A percentile compares a stretch with the other conserved stretches of the same genome.
These are phyloP conservation scores for Diaporthe aspalathi DNA, from an alignment of 2,329 filamentous ascomycete species.

Conservation along the genomic window DNA sequence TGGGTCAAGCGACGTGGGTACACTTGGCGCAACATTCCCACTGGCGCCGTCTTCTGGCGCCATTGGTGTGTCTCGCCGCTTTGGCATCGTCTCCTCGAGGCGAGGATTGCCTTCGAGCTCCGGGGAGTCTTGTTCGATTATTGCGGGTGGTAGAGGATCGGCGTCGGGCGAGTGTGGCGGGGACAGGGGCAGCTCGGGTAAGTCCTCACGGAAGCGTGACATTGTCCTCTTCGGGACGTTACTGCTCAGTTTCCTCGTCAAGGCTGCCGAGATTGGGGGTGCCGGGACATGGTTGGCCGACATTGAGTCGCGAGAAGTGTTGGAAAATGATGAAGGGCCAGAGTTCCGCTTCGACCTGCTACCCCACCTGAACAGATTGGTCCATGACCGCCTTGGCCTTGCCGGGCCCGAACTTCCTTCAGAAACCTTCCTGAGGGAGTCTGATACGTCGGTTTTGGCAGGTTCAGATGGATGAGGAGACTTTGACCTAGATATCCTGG, in stretches of 20 bases:
- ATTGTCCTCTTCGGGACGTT: constrained; percentile 79
- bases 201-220: constrained; percentile 91
- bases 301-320: constrained; percentile 91
- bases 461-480: constrained; percentile 58
- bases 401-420: constrained; percentile 60
- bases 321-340: constrained; percentile 84
- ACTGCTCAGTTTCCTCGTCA: constrained; percentile 51
- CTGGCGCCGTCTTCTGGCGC: constrained; percentile 35
- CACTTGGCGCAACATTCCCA: constrained; percentile 25
- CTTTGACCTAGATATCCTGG: constrained; percentile 61
- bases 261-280: constrained; percentile 46
- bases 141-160: constrained; percentile 51
- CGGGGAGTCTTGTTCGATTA: constrained; percentile 41
- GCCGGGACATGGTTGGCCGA: constrained; percentile 53
- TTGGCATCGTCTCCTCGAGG: constrained; percentile 48
- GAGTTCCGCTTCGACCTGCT: constrained; percentile 67
- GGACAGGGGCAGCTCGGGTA: constrained; percentile 88
- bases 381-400: constrained; percentile 64
- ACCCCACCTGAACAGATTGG: constrained; percentile 80
- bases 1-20: constrained; percentile 48
- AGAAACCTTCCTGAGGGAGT: constrained; percentile 64
- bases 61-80: constrained; percentile 39
- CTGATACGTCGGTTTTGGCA: constrained; percentile 60
- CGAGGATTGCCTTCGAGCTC: constrained; percentile 36
- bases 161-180: constrained; percentile 84